These are phyloP conservation scores for Alternaria triticina DNA, from an alignment of 2,329 filamentous ascomycete species.

Conservation along the genomic window DNA sequence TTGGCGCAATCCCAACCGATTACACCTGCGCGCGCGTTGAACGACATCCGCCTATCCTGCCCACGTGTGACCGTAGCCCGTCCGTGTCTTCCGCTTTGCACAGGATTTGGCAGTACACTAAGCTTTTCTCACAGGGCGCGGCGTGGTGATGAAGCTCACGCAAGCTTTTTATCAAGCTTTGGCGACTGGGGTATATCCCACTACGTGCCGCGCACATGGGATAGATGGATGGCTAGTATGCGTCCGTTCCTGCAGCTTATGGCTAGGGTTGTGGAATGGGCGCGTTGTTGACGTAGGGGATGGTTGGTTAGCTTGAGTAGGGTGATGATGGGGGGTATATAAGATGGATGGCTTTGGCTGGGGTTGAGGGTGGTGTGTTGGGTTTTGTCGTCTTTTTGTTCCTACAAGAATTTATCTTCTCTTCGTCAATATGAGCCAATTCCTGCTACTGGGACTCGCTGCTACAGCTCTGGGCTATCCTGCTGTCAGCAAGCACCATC, in stretches of 20 bases:
- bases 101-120: neutral
- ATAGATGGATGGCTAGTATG: neutral
- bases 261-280: neutral
- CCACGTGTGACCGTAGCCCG: neutral
- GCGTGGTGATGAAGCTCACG: neutral
- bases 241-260: conserved; percentile 4
- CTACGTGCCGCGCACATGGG: conserved; percentile 1
- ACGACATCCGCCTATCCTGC: neutral
- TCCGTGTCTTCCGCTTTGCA: neutral
- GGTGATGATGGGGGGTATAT: neutral
- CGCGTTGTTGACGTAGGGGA: neutral
- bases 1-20: neutral
- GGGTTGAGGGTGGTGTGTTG: neutral
- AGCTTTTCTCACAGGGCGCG: neutral
- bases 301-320: neutral
- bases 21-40: neutral
- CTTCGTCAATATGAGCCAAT: neutral
- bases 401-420: neutral
- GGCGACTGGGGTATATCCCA: neutral
- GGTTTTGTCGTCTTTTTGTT: neutral
- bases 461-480: conserved; percentile 16
- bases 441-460: conserved; percentile 13
- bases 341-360: neutral
- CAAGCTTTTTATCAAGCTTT: neutral
- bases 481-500: conserved; percentile 15